Evolutionary conservation across 1,284 basidiomycete genomes (phyloP), one percentile per base, ranked within the genome.

Genomic region (Termitomyces sp.): DNA sequence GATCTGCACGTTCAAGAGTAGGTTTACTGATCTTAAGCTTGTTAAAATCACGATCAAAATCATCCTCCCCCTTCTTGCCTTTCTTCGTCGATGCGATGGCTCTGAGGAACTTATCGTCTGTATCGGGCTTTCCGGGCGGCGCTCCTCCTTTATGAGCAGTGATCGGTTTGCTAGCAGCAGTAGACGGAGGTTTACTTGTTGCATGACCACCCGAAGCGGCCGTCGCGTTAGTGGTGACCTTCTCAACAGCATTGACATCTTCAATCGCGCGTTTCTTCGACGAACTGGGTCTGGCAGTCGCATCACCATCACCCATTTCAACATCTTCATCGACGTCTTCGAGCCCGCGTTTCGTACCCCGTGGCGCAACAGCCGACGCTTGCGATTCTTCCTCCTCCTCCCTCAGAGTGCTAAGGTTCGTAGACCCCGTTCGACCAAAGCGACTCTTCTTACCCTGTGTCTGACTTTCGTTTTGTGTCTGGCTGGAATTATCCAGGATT

Each of bases 11-110:
- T 38, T 67, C 70, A 21, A 83, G 62, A 49, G 83, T 81, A 1
- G 89, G 84, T 67, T 85, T 90, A 4, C 85, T 80, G 46, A 94
- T 89, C 58, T 82, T 81, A 52, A 94, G 72, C 53, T 87, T 82
- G 66, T 93, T 92, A 67, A 94, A 94, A 61, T 92, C 91, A 40
- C 84, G 79, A 68, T 94, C 92, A 58, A 92, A 90, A 9, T 79
- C 75, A 64, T 92, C 89, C 65, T 88, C 87, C 1, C 68, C 61
- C 61, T 76, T 81, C 72, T 86, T 89, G 6, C 83, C 85, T n/a
- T 77, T 76, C 62, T 86, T 89, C 33, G 73, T 86, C 5, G 86
- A 88, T 17, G 88, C 86, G 40, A 90, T 72, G 0, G 88, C 89
- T 60, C 81, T 84, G 24, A 90, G 72, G 65, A 91, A 90, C 0